These are phyloP conservation scores for Bjerkandera adusta DNA, from an alignment of 1,284 basidiomycete genomes.

Conservation along the genomic window DNA sequence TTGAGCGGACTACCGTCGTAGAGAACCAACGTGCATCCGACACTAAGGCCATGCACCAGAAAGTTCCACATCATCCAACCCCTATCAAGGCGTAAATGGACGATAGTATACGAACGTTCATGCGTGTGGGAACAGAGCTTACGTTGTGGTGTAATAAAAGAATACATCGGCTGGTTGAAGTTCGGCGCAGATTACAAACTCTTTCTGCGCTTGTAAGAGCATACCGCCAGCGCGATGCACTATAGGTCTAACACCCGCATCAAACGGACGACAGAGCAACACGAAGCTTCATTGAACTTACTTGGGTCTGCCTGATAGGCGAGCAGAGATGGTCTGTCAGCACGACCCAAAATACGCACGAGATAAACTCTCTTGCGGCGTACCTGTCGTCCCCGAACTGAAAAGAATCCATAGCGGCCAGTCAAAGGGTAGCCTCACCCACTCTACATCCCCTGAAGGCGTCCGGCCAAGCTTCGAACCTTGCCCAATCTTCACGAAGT, in stretches of 20 bases:
- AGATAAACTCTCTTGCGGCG: slow-evolving; percentile 15
- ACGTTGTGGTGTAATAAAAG: slow-evolving; percentile 89
- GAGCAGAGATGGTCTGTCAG: slow-evolving; percentile 10
- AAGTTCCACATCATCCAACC: slow-evolving; percentile 92
- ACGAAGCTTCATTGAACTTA: slow-evolving; percentile 27
- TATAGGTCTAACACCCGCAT: slow-evolving; percentile 55
- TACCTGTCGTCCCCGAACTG: slow-evolving; percentile 82
- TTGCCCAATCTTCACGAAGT: slow-evolving; percentile 48
- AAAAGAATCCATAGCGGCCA: slow-evolving; percentile 89
- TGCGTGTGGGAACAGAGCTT: slow-evolving; percentile 26
- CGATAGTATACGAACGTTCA: slow-evolving; percentile 11
- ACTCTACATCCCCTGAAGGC: slow-evolving; percentile 52
- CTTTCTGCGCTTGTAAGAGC: slow-evolving; percentile 82
- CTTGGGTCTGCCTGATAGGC: slow-evolving; percentile 49
- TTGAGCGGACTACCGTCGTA: slow-evolving; percentile 86
- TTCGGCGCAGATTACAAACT: slow-evolving; percentile 77
- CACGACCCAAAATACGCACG: not conserved
- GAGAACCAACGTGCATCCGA: slow-evolving; percentile 74
- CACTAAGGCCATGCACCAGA: slow-evolving; percentile 66
- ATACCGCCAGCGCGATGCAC: slow-evolving; percentile 87
- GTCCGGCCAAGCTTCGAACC: slow-evolving; percentile 45
- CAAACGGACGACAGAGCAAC: slow-evolving; percentile 8
- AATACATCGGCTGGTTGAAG: slow-evolving; percentile 72
- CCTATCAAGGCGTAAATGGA: slow-evolving; percentile 35
- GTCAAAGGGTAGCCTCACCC: slow-evolving; percentile 68